Evolutionary conservation across 2,329 filamentous ascomycete species (phyloP).

Genomic region (Trichoderma sp.): DNA sequence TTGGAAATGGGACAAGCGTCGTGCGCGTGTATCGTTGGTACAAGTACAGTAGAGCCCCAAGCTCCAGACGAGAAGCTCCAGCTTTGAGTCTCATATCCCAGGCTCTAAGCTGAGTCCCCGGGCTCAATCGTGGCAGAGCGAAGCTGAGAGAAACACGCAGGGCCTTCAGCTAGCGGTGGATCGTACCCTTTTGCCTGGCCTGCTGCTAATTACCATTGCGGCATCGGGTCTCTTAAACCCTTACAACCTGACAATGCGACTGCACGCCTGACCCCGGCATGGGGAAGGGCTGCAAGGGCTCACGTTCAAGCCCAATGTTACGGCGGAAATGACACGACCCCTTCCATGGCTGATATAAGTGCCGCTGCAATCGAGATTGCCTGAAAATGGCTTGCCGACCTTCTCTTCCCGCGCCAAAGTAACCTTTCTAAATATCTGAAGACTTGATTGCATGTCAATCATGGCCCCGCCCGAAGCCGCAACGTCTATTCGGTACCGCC

Average conservation of each 20-base stretch:
- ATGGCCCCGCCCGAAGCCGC: slow-evolving; percentile 21
- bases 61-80: background rate
- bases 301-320: slow-evolving; percentile 12
- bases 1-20: background rate
- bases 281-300: slow-evolving; percentile 7
- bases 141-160: background rate
- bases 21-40: background rate
- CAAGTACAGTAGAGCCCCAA: background rate
- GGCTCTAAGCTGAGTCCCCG: background rate
- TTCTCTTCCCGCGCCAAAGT: slow-evolving; percentile 7
- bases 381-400: slow-evolving; percentile 15
- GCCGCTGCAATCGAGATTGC: slow-evolving; percentile 19
- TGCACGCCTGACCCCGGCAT: slow-evolving; percentile 6
- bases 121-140: background rate
- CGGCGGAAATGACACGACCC: slow-evolving; percentile 18
- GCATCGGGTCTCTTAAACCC: background rate
- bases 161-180: background rate
- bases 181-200: background rate
- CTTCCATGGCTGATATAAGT: slow-evolving; percentile 15
- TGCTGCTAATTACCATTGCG: background rate
- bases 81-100: background rate
- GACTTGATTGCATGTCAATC: slow-evolving; percentile 14
- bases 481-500: slow-evolving; percentile 24
- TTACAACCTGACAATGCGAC: background rate
- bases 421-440: slow-evolving; percentile 6